phyloP scores from a whole-genome alignment of 176 grass and related monocot species.

The Triticum dicoccoides region DNA sequence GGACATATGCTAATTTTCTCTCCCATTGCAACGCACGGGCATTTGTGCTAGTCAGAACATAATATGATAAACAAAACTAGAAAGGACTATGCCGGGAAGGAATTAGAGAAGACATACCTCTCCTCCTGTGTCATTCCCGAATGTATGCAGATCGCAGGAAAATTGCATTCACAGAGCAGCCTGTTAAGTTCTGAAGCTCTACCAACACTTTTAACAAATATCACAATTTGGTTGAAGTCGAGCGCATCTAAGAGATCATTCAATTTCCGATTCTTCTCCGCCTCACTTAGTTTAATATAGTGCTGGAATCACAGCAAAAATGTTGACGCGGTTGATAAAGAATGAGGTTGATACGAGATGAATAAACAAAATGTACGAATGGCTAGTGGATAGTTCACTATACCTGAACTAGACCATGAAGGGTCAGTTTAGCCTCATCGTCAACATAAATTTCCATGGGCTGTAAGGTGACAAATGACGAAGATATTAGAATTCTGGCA shows the following conservation, averaged over 20 bases:
- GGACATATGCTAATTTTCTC: too few species aligned
- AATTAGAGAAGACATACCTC: slow-evolving; percentile 31
- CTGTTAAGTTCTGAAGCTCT: slow-evolving; percentile 94
- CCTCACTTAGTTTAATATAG: slow-evolving; percentile 92
- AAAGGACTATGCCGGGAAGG: slow-evolving; percentile 46
- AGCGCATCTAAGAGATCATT: slow-evolving; percentile 97
- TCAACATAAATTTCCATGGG: slow-evolving; percentile 99
- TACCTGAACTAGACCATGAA: slow-evolving; percentile 99
- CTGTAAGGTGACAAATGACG: slow-evolving; percentile 91
- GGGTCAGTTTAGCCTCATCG: slow-evolving; percentile 96
- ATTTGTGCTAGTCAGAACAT: too few species aligned
- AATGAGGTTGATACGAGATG: slow-evolving; percentile 36
- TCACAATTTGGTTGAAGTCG: slow-evolving; percentile 98
- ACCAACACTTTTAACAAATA: slow-evolving; percentile 95
- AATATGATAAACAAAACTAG: too few species aligned
- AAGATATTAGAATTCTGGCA: slow-evolving; percentile 69
- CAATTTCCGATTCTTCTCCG: slow-evolving; percentile 96
- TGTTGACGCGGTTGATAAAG: slow-evolving; percentile 21
- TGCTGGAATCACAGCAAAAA: slow-evolving; percentile 65
- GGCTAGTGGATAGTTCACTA: too few species aligned
- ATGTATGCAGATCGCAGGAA: slow-evolving; percentile 95
- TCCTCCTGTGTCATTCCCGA: slow-evolving; percentile 98
- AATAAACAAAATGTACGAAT: background rate
- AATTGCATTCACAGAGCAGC: slow-evolving; percentile 95
- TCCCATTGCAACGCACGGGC: too few species aligned